Percentiles rank a stretch among this genome's conserved stretches.
phyloP scores from a whole-genome alignment of 441 rosid species.

The Eruca vesicaria region DNA sequence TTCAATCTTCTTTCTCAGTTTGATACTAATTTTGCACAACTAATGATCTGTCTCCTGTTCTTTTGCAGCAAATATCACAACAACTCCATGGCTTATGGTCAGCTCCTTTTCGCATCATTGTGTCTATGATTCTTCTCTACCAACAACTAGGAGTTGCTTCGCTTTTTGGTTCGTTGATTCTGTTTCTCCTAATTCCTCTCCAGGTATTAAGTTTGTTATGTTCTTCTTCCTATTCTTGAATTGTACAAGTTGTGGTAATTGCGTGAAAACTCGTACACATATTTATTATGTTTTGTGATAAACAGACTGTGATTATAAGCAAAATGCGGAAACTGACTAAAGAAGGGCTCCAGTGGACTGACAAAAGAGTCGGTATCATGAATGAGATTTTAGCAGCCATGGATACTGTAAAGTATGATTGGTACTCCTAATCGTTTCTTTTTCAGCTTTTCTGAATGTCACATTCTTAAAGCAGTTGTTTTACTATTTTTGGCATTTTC shows the following conservation, averaged over 20 bases:
- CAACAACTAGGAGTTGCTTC: slow-evolving; percentile 93
- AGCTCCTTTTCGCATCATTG: slow-evolving; percentile 82
- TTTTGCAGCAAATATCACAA: slow-evolving; percentile 70
- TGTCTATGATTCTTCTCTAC: slow-evolving; percentile 84
- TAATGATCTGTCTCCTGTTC: background rate
- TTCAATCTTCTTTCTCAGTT: background rate
- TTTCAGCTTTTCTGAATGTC: slow-evolving; percentile 12
- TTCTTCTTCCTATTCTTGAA: background rate
- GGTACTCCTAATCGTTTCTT: slow-evolving; percentile 3
- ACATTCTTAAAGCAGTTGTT: slow-evolving; percentile 9
- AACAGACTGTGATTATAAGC: slow-evolving; percentile 77
- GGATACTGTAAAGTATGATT: slow-evolving; percentile 91
- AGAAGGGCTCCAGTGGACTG: slow-evolving; percentile 95
- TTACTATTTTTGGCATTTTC: background rate
- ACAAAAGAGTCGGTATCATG: slow-evolving; percentile 87
- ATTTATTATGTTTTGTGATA: slow-evolving; percentile 19
- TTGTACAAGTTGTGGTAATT: background rate
- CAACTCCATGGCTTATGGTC: slow-evolving; percentile 90
- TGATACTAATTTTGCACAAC: background rate
- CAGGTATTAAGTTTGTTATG: slow-evolving; percentile 49
- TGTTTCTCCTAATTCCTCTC: slow-evolving; percentile 71
- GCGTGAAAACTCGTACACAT: slow-evolving; percentile 17
- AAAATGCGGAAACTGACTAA: slow-evolving; percentile 87
- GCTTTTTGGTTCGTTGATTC: slow-evolving; percentile 67
- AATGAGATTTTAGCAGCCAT: slow-evolving; percentile 96